phyloP scores from a whole-genome alignment of 108 stramenopile species.

The Skeletonema costatum region DNA sequence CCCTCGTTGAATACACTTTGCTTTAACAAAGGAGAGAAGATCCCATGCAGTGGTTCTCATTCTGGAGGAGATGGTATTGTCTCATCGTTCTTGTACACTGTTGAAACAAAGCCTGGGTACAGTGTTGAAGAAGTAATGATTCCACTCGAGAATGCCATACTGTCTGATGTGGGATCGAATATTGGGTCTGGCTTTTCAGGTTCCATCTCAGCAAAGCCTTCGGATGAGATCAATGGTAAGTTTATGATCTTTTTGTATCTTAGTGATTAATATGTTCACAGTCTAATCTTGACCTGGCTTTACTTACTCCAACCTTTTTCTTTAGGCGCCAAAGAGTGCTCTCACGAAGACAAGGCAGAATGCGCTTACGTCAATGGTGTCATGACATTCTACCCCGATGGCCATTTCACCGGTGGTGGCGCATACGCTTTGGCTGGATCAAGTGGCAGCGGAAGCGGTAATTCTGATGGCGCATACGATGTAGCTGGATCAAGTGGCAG shows the following conservation, averaged over 20 bases:
- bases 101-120: conserved; percentile 20
- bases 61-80: conserved; percentile 13
- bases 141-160: conserved; percentile 30
- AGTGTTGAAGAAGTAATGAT: conserved; percentile 1
- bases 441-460: not conserved
- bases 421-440: no score
- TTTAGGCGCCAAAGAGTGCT: not conserved
- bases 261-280: not conserved
- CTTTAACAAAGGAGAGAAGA: conserved; percentile 2
- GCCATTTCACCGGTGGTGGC: not conserved
- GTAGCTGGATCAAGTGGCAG: not conserved
- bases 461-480: not conserved
- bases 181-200: conserved; percentile 8
- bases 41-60: not conserved
- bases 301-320: not conserved
- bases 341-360: not conserved
- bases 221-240: conserved; percentile 34
- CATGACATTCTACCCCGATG: not conserved
- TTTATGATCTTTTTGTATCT: not conserved
- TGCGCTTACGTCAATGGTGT: not conserved
- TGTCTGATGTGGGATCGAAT: conserved; percentile 6
- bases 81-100: conserved; percentile 21
- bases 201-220: conserved; percentile 22
- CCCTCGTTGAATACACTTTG: conserved; percentile 16
- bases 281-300: not conserved